Conservation (phyloP, 306 rosid species). For the Abrus pulchellus region DNA sequence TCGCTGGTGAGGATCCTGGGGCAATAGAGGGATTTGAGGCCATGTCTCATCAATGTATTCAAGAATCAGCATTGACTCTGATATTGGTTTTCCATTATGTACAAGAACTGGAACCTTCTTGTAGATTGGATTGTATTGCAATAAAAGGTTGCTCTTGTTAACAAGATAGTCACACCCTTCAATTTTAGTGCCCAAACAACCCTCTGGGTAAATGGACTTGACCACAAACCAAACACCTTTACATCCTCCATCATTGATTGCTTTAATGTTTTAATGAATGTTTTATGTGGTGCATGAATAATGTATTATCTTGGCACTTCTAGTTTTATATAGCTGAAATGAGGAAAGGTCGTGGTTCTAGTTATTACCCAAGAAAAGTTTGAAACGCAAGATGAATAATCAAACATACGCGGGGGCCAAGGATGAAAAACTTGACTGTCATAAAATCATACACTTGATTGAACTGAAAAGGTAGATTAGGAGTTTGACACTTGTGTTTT, state of each 20-base stretch:
- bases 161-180: constrained; percentile 54
- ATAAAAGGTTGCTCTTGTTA: constrained; percentile 53
- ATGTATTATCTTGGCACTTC: neutral
- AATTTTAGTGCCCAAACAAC: constrained; percentile 65
- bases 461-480: too few relatives aligned
- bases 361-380: neutral
- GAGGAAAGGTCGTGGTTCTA: neutral
- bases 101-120: constrained; percentile 65
- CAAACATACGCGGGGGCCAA: neutral
- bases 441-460: too few relatives aligned
- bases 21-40: constrained; percentile 37
- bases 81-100: constrained; percentile 58
- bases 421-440: too few relatives aligned
- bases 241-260: constrained; percentile 56
- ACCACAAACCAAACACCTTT: constrained; percentile 61
- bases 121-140: constrained; percentile 60
- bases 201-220: constrained; percentile 56
- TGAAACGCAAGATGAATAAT: constrained; percentile 26
- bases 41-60: constrained; percentile 59
- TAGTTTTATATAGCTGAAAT: constrained; percentile 2
- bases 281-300: neutral
- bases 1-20: constrained; percentile 31
- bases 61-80: constrained; percentile 59
- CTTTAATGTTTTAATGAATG: neutral
- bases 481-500: too few relatives aligned